Conservation (phyloP, 176 grass and related monocot species). For the Rhynchospora breviuscula region DNA sequence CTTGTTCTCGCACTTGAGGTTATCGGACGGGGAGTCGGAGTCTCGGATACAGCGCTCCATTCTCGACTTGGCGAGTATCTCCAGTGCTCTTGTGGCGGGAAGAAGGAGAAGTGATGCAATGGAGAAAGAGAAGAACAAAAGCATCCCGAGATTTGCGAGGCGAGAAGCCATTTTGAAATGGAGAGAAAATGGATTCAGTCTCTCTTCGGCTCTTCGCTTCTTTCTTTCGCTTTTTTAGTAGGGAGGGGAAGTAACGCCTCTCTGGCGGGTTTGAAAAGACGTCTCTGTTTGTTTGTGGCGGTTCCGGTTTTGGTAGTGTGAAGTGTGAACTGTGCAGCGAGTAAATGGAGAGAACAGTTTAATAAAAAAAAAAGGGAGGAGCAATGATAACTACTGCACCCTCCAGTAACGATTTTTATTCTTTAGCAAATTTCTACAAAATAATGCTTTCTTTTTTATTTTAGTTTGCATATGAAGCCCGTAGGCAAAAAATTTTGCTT, state of each 20-base stretch:
- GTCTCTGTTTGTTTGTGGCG: neutral
- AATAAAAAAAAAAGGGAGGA: too few relatives aligned
- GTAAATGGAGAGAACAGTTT: too few relatives aligned
- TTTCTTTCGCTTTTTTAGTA: neutral
- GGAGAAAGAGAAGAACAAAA: conserved; percentile 24
- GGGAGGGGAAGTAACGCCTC: neutral
- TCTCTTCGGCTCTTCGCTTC: neutral
- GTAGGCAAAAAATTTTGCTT: too few relatives aligned
- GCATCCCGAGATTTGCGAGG: neutral
- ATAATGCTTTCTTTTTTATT: too few relatives aligned
- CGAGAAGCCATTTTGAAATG: neutral
- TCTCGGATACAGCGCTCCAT: conserved; percentile 36
- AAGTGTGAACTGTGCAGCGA: too few relatives aligned
- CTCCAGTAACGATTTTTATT: too few relatives aligned
- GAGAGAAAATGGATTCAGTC: neutral
- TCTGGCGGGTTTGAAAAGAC: too few relatives aligned
- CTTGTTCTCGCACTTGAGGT: conserved; percentile 53
- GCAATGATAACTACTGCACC: too few relatives aligned
- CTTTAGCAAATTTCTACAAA: too few relatives aligned
- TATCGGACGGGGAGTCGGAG: conserved; percentile 32
- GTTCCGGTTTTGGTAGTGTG: too few relatives aligned
- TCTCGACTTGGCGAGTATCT: conserved; percentile 72
- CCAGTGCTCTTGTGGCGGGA: neutral
- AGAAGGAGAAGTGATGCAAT: neutral
- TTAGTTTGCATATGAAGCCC: too few relatives aligned